Conservation (phyloP, 805 yeast genomes). For the Debaryomyces maramus region DNA sequence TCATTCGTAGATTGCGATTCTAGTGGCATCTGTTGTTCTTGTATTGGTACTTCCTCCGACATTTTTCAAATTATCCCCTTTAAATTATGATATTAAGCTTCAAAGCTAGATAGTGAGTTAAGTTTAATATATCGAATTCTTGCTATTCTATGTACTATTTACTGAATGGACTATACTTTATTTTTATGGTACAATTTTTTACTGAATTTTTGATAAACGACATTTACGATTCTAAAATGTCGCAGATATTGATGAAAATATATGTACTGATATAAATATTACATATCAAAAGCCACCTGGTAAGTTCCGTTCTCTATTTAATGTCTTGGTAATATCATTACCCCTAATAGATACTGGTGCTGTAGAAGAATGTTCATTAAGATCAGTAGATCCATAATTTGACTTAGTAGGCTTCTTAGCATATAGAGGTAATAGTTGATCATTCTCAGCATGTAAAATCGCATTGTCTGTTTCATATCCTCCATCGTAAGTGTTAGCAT, state of each 20-base stretch:
- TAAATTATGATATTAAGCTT: too few relatives aligned
- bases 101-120: too few relatives aligned
- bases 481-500: conserved; percentile 24
- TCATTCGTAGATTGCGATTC: neutral
- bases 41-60: conserved; percentile 34
- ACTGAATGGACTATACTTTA: too few relatives aligned
- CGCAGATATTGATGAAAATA: neutral
- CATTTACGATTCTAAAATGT: neutral
- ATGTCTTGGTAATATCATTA: conserved; percentile 17
- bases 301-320: conserved; percentile 20
- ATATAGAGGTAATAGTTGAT: conserved; percentile 27
- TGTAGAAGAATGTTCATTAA: conserved; percentile 10
- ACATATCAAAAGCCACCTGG: conserved; percentile 11
- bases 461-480: conserved; percentile 48
- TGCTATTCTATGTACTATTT: too few relatives aligned
- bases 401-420: conserved; percentile 14
- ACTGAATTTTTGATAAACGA: neutral
- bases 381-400: conserved; percentile 19
- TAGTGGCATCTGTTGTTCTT: conserved; percentile 16
- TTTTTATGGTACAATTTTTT: neutral
- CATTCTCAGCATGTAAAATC: conserved; percentile 30
- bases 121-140: too few relatives aligned
- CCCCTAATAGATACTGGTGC: conserved; percentile 29
- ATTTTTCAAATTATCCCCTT: conserved; percentile 17
- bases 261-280: too few relatives aligned